Conservation (phyloP, 768 basidiomycete genomes). For the Kwoniella dendrophila region DNA sequence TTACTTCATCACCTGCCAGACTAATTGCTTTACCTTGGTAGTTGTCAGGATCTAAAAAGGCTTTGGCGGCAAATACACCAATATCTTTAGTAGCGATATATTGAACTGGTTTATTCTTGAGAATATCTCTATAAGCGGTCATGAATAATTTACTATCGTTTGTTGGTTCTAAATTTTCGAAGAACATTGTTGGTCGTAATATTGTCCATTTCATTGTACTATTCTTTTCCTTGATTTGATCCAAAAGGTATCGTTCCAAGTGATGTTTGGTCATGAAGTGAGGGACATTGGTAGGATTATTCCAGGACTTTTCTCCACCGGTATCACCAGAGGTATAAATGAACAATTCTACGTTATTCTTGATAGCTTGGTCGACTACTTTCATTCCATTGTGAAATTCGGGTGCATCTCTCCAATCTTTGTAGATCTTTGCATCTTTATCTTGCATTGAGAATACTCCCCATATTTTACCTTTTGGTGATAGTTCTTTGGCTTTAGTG, state of each 20-base stretch:
- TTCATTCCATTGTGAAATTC: slow-evolving; percentile 9
- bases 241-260: slow-evolving; percentile 7
- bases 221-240: not conserved
- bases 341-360: slow-evolving; percentile 5
- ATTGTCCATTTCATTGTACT: slow-evolving; percentile 14
- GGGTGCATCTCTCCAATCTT: not conserved
- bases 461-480: slow-evolving; percentile 7
- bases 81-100: slow-evolving; percentile 5
- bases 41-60: slow-evolving; percentile 1
- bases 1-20: slow-evolving; percentile 12
- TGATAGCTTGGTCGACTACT: slow-evolving; percentile 17
- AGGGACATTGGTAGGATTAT: slow-evolving; percentile 8
- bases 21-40: slow-evolving; percentile 9
- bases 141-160: slow-evolving; percentile 6
- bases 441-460: slow-evolving; percentile 19
- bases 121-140: slow-evolving; percentile 7
- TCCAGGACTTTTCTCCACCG: slow-evolving; percentile 12
- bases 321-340: slow-evolving; percentile 19
- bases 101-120: not conserved
- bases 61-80: slow-evolving; percentile 10
- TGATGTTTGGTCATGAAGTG: slow-evolving; percentile 17
- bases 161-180: slow-evolving; percentile 1
- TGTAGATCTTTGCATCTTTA: not conserved
- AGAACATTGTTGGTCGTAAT: slow-evolving; percentile 2
- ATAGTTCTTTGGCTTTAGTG: not conserved